Evolutionary conservation across 768 basidiomycete genomes (phyloP), one percentile per base, ranked within the genome.

Genomic region (Phlebiopsis gigantea): DNA sequence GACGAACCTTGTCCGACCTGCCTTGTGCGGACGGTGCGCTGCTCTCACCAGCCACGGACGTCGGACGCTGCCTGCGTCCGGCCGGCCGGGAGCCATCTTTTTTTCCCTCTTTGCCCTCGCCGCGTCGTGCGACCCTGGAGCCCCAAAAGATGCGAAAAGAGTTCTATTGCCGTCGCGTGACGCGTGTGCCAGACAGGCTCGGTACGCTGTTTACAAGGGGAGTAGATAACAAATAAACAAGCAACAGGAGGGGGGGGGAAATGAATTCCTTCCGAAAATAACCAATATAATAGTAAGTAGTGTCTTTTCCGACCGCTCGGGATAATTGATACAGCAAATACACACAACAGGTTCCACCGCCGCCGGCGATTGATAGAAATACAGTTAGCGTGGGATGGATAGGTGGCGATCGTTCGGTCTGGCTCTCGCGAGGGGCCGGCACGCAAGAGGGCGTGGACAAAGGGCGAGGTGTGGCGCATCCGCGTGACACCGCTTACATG

Each of bases 131-230:
- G n/a, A n/a, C n/a, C n/a, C n/a, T n/a, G n/a, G n/a, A n/a, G n/a
- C n/a, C n/a, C n/a, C n/a, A n/a, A n/a, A n/a, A n/a, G n/a, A n/a
- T n/a, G n/a, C 34, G 34, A 39, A 39, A 39, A 39, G 17, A 39
- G 34, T 43, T 21, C 17, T 15, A 15, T 17, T 5, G 42, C 42
- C 17, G 22, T 17, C 6, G 46, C 28, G n/a, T 28, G 34, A 19
- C 53, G 29, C 55, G 21, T 28, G 45, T 45, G 7, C 4, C 31
- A 26, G n/a, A 28, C 8, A 30, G 24, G 9, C 46, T 41, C 55
- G 55, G 47, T 55, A 34, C 63, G 60, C 58, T 66, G 62, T 63
- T 53, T 63, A 63, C 63, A 66, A 58, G 61, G 65, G 17, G 34
- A 57, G 62, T 61, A 63, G 44, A 57, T 55, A 49, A 9, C 22